Evolutionary conservation across 805 yeast genomes (phyloP), one percentile per base, ranked within the genome.

Genomic region (Cyberlindnera maclurae): DNA sequence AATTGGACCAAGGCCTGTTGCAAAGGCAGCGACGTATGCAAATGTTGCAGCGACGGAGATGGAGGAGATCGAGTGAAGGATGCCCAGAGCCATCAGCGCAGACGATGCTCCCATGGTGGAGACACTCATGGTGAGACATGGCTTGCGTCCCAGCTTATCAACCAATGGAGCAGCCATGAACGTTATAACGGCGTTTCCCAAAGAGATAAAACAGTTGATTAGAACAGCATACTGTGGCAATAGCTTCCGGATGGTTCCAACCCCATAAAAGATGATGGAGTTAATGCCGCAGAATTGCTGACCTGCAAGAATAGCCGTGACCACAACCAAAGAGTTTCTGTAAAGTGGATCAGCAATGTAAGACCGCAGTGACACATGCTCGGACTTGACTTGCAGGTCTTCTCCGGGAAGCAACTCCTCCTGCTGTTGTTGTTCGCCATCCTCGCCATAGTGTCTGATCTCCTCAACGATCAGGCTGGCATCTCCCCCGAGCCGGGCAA

Each of bases 231-330:
- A 68, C 11, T 73, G 63, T 2, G 97, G 96, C 45, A 87, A 71
- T 4, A 83, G 63, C 7, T 75, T 64, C n/a, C 79, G 68, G 37
- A 93, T 66, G 1, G 90, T 83, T 12, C 85, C 75, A 5, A 90
- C 96, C 4, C 98, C 98, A 58, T 90, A 93, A 57, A 90, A 86
- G 15, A 93, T 77, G 43, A 93, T 87, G 2, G 96, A 78, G 59
- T 93, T 93, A 56, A 93, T 85, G 26, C 98, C 98, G 50, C 87
- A 79, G 41, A 90, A 75, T 59, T 93, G 98, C 63, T 93, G 98
- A 13, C 89, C 81, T 15, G 80, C 64, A 68, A 89, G 73, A 13
- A 87, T 70, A 3, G 82, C 75, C 0, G 88, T 75, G 9, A 88
- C 83, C 1, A 79, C 82, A 15, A 72, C 51, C 34, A 79, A 67